Conservation (phyloP, 108 stramenopile genomes). For the Discostella pseudostelligera region DNA sequence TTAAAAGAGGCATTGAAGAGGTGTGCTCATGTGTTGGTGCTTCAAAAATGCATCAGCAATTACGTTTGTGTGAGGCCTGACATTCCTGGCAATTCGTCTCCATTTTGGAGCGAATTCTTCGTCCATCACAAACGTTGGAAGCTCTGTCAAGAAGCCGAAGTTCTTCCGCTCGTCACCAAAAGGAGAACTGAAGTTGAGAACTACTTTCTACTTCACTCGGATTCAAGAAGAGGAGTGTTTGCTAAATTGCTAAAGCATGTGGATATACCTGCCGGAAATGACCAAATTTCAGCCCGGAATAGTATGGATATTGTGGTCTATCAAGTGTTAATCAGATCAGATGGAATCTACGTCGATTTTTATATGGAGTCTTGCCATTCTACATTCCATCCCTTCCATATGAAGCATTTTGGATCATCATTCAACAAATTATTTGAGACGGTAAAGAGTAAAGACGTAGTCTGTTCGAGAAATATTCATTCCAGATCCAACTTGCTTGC, state of each 20-base stretch:
- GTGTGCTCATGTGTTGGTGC: slow-evolving; percentile 50
- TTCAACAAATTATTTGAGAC: slow-evolving; percentile 56
- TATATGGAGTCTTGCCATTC: slow-evolving; percentile 70
- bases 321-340: slow-evolving; percentile 61
- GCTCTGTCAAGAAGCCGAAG: slow-evolving; percentile 64
- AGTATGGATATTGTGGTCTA: slow-evolving; percentile 39
- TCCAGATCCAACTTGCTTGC: slow-evolving; percentile 60
- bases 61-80: slow-evolving; percentile 44
- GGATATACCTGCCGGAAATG: background rate
- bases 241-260: slow-evolving; percentile 52
- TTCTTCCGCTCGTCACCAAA: slow-evolving; percentile 66
- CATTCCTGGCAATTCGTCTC: slow-evolving; percentile 2
- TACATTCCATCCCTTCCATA: slow-evolving; percentile 53
- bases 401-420: slow-evolving; percentile 7
- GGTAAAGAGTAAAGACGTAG: slow-evolving; percentile 61
- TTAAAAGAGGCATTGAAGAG: slow-evolving; percentile 39
- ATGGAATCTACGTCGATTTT: slow-evolving; percentile 63
- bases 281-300: slow-evolving; percentile 5
- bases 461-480: slow-evolving; percentile 66
- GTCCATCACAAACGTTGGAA: slow-evolving; percentile 70
- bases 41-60: slow-evolving; percentile 55
- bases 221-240: slow-evolving; percentile 54
- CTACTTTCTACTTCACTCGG: slow-evolving; percentile 61
- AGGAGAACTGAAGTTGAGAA: slow-evolving; percentile 60
- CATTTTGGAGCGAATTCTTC: slow-evolving; percentile 45